phyloP scores from a whole-genome alignment of 2,329 filamentous ascomycete species.

The Fusarium globosum region DNA sequence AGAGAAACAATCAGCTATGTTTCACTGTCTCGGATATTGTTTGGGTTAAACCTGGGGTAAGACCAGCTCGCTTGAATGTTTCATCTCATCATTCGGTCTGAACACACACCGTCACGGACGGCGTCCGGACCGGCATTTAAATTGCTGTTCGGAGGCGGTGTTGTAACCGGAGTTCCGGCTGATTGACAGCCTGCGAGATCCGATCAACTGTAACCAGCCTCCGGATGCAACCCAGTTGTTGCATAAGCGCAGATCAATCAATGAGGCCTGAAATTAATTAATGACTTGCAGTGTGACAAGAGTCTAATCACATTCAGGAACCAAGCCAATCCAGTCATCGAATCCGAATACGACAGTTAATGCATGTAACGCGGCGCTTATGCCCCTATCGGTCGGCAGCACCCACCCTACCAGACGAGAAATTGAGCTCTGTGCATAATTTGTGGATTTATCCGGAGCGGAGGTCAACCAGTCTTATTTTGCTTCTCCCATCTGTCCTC shows the following conservation, averaged over 20 bases:
- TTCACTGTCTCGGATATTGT: background rate
- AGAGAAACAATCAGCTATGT: background rate
- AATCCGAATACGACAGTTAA: slow-evolving; percentile 26
- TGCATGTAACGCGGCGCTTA: slow-evolving; percentile 28
- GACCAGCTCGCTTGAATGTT: slow-evolving; percentile 8
- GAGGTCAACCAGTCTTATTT: slow-evolving; percentile 37
- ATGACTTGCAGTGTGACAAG: background rate
- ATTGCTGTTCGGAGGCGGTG: background rate
- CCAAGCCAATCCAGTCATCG: background rate
- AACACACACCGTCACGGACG: background rate
- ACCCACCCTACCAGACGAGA: slow-evolving; percentile 36
- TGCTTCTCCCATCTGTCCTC: slow-evolving; percentile 34
- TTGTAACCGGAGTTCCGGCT: background rate
- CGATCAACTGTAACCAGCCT: background rate
- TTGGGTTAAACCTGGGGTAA: background rate
- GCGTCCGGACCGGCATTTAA: slow-evolving; percentile 10
- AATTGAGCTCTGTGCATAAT: slow-evolving; percentile 45
- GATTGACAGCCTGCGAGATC: background rate
- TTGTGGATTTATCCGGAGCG: slow-evolving; percentile 46
- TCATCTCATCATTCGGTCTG: background rate
- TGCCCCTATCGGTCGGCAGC: slow-evolving; percentile 7
- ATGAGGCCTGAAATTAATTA: background rate
- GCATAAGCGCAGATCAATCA: slow-evolving; percentile 7
- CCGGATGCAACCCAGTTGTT: slow-evolving; percentile 5
- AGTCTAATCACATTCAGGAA: background rate